Conservation (phyloP, 164 flowering plant genomes). For the Annona cherimola region DNA sequence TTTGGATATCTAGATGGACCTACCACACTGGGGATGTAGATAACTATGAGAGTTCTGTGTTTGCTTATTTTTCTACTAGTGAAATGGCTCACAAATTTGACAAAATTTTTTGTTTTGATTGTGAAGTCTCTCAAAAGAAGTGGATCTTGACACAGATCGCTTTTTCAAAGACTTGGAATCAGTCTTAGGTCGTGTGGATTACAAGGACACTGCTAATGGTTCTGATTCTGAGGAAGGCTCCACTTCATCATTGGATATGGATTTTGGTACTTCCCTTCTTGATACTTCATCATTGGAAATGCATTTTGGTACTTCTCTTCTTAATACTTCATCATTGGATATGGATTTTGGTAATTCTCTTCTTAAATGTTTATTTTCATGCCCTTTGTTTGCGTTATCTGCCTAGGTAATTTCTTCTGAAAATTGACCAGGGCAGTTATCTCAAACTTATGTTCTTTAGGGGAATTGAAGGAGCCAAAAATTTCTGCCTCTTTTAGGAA, state of each 20-base stretch:
- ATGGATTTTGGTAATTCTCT: conserved; percentile 65
- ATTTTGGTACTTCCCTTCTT: conserved; percentile 51
- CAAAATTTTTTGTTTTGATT: conserved; percentile 1
- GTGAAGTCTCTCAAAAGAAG: conserved; percentile 45
- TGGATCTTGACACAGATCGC: conserved; percentile 62
- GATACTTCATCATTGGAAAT: not conserved
- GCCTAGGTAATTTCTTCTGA: no score
- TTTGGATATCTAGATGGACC: no score
- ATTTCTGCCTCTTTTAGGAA: no score
- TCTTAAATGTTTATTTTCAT: not conserved
- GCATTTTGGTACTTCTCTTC: not conserved
- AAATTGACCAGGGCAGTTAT: no score
- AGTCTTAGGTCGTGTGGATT: conserved; percentile 28
- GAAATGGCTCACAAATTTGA: conserved; percentile 1
- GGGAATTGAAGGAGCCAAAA: no score
- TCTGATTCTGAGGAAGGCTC: conserved; percentile 42
- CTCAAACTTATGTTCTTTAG: no score
- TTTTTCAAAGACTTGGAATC: conserved; percentile 81
- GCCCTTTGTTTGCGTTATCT: no score
- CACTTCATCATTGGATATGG: conserved; percentile 63
- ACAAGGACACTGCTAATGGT: conserved; percentile 24
- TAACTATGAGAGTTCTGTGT: not conserved
- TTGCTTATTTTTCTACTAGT: not conserved
- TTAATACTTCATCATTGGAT: conserved; percentile 43
- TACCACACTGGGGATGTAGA: not conserved